Conservation (phyloP, 192 early-diverging fungal species). For the Podila epicladia region DNA sequence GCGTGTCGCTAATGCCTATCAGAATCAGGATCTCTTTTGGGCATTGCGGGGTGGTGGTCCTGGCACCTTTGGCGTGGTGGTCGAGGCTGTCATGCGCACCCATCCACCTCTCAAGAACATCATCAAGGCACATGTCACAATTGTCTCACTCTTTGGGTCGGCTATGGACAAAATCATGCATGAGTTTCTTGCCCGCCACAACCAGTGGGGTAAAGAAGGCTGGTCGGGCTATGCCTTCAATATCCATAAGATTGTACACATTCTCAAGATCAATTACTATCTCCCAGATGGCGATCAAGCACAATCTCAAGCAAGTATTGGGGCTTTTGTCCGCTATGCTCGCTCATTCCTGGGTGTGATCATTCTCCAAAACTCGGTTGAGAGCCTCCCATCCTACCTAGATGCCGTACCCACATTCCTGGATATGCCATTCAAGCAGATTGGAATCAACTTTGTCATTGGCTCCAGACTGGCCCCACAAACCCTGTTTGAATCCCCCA, state of each 20-base stretch:
- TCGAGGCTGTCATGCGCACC: constrained; percentile 29
- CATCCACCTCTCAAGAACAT: constrained; percentile 20
- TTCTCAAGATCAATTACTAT: constrained; percentile 1
- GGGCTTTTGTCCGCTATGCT: constrained; percentile 8
- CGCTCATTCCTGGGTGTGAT: background rate
- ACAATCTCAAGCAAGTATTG: background rate
- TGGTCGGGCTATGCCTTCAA: constrained; percentile 26
- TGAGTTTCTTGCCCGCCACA: constrained; percentile 12
- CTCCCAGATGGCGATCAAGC: background rate
- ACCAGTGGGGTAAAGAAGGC: constrained; percentile 19
- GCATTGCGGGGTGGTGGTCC: constrained; percentile 68
- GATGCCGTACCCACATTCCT: no score
- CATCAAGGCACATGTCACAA: background rate
- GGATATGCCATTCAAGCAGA: background rate
- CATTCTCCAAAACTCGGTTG: background rate
- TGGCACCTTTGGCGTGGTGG: constrained; percentile 42
- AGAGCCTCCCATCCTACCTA: constrained; percentile 11
- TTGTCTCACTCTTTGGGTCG: constrained; percentile 7
- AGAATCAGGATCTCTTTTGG: constrained; percentile 67
- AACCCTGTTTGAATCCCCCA: constrained; percentile 22
- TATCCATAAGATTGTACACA: background rate
- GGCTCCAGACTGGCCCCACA: constrained; percentile 51
- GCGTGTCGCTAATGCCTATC: constrained; percentile 40
- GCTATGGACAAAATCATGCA: background rate
- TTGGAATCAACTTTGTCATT: constrained; percentile 30